A percentile compares a stretch with the other conserved stretches of the same genome.
Evolutionary conservation across 75 land plant species (phyloP).

Genomic region (Pinus tabuliformis): DNA sequence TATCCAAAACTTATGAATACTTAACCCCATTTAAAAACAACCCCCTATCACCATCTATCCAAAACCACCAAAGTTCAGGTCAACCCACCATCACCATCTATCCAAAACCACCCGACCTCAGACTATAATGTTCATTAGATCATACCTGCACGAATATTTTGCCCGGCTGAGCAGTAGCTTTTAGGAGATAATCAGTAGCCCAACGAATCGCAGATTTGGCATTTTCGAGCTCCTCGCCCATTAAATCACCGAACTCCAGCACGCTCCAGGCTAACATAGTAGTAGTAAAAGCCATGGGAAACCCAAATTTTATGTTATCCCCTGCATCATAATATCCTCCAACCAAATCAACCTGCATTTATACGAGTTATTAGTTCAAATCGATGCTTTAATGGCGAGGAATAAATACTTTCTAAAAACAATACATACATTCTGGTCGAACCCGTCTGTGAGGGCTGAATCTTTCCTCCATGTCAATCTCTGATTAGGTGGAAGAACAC

Average conservation of each 20-base stretch:
- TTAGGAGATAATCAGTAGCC: slow-evolving; percentile 79
- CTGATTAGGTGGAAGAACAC: slow-evolving; percentile 18
- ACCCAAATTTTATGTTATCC: slow-evolving; percentile 77
- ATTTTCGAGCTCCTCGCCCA: slow-evolving; percentile 44
- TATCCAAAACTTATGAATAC: too few relatives aligned
- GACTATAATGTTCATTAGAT: neutral
- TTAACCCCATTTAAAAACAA: too few relatives aligned
- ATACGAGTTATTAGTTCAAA: too few relatives aligned
- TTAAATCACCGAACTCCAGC: slow-evolving; percentile 56
- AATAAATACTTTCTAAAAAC: too few relatives aligned
- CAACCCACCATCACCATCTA: too few relatives aligned
- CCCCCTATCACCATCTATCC: too few relatives aligned
- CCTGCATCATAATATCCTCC: slow-evolving; percentile 94
- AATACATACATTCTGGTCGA: slow-evolving; percentile 9
- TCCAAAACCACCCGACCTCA: too few relatives aligned
- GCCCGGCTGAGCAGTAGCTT: slow-evolving; percentile 49
- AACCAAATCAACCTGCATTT: slow-evolving; percentile 70
- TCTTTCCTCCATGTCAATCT: slow-evolving; percentile 20
- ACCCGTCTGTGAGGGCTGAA: slow-evolving; percentile 22
- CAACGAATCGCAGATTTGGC: slow-evolving; percentile 64
- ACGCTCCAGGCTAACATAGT: slow-evolving; percentile 82
- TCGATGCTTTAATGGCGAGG: too few relatives aligned
- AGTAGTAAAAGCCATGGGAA: slow-evolving; percentile 81
- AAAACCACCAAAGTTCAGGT: too few relatives aligned
- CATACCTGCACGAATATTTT: slow-evolving; percentile 47